phyloP scores from a whole-genome alignment of 1,284 basidiomycete genomes.

The Melampsora allii-populina region DNA sequence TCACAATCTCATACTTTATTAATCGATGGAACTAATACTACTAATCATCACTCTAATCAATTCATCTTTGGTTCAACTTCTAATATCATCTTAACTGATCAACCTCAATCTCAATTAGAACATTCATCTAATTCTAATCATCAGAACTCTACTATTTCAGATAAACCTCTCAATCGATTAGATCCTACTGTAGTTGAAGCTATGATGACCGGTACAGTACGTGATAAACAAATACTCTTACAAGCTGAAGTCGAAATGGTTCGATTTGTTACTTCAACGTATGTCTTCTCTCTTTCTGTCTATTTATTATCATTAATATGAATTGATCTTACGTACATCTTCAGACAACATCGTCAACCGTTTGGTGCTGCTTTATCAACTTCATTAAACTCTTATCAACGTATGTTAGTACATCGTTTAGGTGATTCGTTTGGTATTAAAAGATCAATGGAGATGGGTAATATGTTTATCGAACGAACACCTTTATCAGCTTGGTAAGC shows the following conservation, averaged over 20 bases:
- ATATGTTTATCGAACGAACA: constrained; percentile 29
- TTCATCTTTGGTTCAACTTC: not conserved
- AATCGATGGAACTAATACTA: not conserved
- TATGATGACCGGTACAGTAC: constrained; percentile 25
- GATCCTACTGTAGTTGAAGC: constrained; percentile 27
- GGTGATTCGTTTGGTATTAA: constrained; percentile 40
- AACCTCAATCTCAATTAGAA: not conserved
- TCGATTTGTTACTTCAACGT: constrained; percentile 22
- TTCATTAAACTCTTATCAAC: constrained; percentile 42
- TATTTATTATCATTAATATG: not conserved
- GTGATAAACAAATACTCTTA: constrained; percentile 35
- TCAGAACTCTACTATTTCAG: not conserved
- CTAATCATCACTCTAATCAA: not conserved
- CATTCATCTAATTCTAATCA: not conserved
- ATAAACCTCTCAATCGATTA: not conserved
- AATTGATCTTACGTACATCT: no score
- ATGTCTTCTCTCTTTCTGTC: not conserved
- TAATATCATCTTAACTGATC: not conserved
- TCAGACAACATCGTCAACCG: constrained; percentile 19
- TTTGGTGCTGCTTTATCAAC: constrained; percentile 20
- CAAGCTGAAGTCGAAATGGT: constrained; percentile 30
- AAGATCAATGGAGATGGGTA: constrained; percentile 14
- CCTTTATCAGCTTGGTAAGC: constrained; percentile 15
- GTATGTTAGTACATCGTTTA: constrained; percentile 39
- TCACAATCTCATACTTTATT: no score